Conservation (phyloP, 1,284 basidiomycete genomes). For the Lentinula novae-zelandiae region DNA sequence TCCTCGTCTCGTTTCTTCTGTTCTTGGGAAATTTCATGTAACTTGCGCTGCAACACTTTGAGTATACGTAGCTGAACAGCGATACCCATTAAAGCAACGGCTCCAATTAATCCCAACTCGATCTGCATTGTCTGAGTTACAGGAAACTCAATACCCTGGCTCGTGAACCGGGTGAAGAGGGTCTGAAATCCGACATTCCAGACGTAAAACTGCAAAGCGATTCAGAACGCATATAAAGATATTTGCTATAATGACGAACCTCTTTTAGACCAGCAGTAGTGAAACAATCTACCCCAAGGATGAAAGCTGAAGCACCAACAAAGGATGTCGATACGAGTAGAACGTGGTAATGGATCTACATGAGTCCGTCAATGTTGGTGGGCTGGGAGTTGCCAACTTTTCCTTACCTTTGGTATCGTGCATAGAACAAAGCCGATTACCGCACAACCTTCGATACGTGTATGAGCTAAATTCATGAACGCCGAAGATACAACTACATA, state of each 20-base stretch:
- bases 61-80: conserved; percentile 90
- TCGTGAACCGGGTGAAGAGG: conserved; percentile 73
- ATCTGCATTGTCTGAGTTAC: conserved; percentile 91
- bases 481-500: conserved; percentile 27
- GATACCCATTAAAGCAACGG: conserved; percentile 80
- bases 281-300: conserved; percentile 92
- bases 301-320: conserved; percentile 90
- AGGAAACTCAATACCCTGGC: conserved; percentile 72
- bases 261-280: conserved; percentile 90
- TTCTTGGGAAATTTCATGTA: conserved; percentile 78
- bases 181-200: conserved; percentile 87
- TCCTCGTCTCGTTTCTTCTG: conserved; percentile 71
- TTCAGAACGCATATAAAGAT: not conserved
- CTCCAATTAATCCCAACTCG: conserved; percentile 83
- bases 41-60: conserved; percentile 71
- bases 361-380: conserved; percentile 14
- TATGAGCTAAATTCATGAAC: conserved; percentile 16
- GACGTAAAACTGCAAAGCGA: conserved; percentile 72
- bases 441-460: conserved; percentile 37
- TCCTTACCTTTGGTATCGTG: conserved; percentile 54
- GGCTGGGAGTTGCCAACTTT: not conserved
- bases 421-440: conserved; percentile 60
- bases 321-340: conserved; percentile 81
- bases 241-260: conserved; percentile 33
- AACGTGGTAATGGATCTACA: conserved; percentile 72